phyloP scores from a whole-genome alignment of 768 basidiomycete species.

The Pleurotus citrinopileatus region DNA sequence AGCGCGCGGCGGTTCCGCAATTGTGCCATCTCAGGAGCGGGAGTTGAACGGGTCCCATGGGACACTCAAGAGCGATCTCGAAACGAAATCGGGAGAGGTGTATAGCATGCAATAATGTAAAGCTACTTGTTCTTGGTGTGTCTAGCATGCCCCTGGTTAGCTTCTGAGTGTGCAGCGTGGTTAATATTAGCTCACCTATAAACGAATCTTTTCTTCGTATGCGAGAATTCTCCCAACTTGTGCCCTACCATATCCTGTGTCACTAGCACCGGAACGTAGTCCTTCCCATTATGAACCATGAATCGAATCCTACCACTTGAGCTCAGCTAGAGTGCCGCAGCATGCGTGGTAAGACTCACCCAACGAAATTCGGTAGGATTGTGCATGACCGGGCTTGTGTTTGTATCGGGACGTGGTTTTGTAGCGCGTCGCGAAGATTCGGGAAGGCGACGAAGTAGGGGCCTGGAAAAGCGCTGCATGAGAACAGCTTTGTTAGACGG shows the following conservation, averaged over 20 bases:
- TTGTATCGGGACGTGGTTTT: conserved; percentile 80
- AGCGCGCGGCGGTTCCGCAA: too few relatives aligned
- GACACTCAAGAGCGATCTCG: too few relatives aligned
- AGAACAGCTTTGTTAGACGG: not conserved
- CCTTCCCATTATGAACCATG: conserved; percentile 92
- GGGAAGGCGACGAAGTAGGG: conserved; percentile 95
- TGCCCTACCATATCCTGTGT: conserved; percentile 99
- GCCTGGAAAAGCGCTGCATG: conserved; percentile 42
- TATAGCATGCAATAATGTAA: too few relatives aligned
- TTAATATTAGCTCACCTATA: conserved; percentile 65
- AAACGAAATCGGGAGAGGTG: too few relatives aligned
- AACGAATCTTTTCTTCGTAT: conserved; percentile 83
- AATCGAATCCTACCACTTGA: conserved; percentile 64
- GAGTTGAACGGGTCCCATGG: too few relatives aligned
- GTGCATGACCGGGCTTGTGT: conserved; percentile 90
- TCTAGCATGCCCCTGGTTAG: not conserved
- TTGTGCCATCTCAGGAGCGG: too few relatives aligned
- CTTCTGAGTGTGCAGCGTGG: not conserved
- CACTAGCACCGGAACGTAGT: conserved; percentile 80
- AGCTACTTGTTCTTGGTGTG: conserved; percentile 9
- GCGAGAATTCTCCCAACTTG: conserved; percentile 93
- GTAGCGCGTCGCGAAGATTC: conserved; percentile 75
- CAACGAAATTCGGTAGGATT: conserved; percentile 93
- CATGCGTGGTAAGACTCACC: conserved; percentile 46
- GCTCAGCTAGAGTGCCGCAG: not conserved